Evolutionary conservation across 2,329 filamentous ascomycete species (phyloP).

Genomic region (Colletotrichum musicola): DNA sequence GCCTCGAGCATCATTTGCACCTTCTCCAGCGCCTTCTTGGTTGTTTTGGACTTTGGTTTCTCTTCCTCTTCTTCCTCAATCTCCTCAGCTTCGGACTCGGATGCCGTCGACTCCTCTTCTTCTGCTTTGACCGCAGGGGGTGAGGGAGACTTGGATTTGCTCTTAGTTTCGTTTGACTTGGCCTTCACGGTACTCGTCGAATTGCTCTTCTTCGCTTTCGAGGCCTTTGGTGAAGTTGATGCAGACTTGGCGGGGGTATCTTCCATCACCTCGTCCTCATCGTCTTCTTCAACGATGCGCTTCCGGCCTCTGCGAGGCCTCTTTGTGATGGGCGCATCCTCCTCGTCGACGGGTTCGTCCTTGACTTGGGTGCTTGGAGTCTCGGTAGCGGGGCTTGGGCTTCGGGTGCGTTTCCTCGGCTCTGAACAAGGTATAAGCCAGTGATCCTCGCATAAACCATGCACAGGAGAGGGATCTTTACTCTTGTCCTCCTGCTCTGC

Average conservation of each 20-base stretch:
- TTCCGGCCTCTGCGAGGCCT: constrained; percentile 61
- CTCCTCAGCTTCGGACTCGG: constrained; percentile 65
- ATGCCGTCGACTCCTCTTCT: constrained; percentile 44
- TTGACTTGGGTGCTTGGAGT: constrained; percentile 41
- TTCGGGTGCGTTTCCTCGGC: constrained; percentile 61
- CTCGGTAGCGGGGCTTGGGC: constrained; percentile 41
- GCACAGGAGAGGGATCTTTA: not conserved
- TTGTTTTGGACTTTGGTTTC: constrained; percentile 76
- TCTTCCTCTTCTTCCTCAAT: constrained; percentile 64
- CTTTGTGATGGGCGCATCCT: constrained; percentile 73
- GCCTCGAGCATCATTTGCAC: constrained; percentile 81
- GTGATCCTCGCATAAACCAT: not conserved
- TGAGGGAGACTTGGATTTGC: constrained; percentile 14
- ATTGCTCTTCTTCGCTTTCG: constrained; percentile 31
- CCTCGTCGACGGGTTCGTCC: constrained; percentile 58
- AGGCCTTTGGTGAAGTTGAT: constrained; percentile 31
- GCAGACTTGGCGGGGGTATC: constrained; percentile 45
- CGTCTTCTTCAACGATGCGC: constrained; percentile 60
- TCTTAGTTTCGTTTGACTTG: constrained; percentile 44
- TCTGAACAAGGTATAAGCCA: constrained; percentile 44
- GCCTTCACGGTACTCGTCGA: constrained; percentile 15
- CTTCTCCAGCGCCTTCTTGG: constrained; percentile 82
- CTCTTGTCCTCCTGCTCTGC: constrained; percentile 48
- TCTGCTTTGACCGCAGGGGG: constrained; percentile 44
- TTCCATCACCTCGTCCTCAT: constrained; percentile 61